phyloP scores from a whole-genome alignment of 768 basidiomycete genomes.

The Tylopilus rubrobrunneus region DNA sequence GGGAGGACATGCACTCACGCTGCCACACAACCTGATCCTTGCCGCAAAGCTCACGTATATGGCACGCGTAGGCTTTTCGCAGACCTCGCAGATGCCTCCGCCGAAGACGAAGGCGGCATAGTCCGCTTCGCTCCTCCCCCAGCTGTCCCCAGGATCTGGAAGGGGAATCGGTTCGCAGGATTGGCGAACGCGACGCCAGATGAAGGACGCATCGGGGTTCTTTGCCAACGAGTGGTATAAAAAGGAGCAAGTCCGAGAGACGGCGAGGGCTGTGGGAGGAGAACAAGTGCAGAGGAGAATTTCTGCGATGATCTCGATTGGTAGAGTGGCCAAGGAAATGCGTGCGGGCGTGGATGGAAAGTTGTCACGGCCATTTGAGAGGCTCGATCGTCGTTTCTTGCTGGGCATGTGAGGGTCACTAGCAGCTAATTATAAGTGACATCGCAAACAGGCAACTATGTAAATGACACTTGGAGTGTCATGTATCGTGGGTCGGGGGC shows the following conservation, averaged over 20 bases:
- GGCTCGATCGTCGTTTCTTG: neutral
- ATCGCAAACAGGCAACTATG: no score
- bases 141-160: conserved; percentile 40
- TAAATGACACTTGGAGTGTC: no score
- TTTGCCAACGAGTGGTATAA: conserved; percentile 47
- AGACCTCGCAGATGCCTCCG: conserved; percentile 55
- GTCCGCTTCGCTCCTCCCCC: conserved; percentile 44
- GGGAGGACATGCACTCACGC: conserved; percentile 26
- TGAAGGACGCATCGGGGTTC: conserved; percentile 42
- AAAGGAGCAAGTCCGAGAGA: conserved; percentile 55
- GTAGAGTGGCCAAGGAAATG: conserved; percentile 33
- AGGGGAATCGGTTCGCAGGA: conserved; percentile 32
- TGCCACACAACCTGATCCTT: conserved; percentile 43
- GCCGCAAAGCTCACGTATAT: conserved; percentile 49
- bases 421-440: no score
- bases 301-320: conserved; percentile 63
- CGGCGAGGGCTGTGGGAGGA: conserved; percentile 53
- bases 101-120: conserved; percentile 68
- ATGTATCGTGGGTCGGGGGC: neutral
- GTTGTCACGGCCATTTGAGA: neutral
- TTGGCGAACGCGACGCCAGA: conserved; percentile 56
- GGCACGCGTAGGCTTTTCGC: conserved; percentile 33
- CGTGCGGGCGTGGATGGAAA: neutral
- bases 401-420: neutral
- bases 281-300: conserved; percentile 52